Conservation (phyloP, 2,329 filamentous ascomycete genomes). For the Cladosporium sp. region DNA sequence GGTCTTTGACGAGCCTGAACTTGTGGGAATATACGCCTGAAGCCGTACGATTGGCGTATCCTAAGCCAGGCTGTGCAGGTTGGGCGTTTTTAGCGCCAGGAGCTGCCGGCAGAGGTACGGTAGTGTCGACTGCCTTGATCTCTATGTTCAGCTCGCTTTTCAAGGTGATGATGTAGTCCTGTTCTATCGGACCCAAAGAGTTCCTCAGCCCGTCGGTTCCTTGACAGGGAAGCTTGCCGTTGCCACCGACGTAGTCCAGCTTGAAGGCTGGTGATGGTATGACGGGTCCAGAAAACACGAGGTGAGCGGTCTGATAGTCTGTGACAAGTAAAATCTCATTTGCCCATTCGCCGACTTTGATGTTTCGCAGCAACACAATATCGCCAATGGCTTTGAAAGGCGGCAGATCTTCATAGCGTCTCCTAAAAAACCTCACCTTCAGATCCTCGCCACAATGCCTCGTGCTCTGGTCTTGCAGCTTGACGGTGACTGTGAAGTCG, state of each 20-base stretch:
- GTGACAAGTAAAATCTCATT: constrained; percentile 28
- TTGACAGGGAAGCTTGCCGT: constrained; percentile 21
- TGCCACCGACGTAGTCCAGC: constrained; percentile 30
- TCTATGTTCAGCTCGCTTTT: constrained; percentile 21
- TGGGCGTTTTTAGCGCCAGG: background rate
- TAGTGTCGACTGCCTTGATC: background rate
- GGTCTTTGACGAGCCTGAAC: constrained; percentile 43
- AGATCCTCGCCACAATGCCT: constrained; percentile 27
- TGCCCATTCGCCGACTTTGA: constrained; percentile 30
- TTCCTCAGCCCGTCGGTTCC: constrained; percentile 17
- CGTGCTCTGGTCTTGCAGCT: constrained; percentile 39
- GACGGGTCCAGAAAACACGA: constrained; percentile 29
- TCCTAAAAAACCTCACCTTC: constrained; percentile 61
- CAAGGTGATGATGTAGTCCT: constrained; percentile 38
- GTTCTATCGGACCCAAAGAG: constrained; percentile 29
- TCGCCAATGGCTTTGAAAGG: constrained; percentile 55
- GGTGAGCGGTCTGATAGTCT: constrained; percentile 25
- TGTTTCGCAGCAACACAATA: constrained; percentile 60
- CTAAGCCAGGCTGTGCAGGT: background rate
- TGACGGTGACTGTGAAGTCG: constrained; percentile 38
- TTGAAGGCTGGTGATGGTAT: constrained; percentile 32
- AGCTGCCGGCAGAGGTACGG: background rate
- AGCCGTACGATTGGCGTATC: background rate
- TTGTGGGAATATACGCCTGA: background rate
- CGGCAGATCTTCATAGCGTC: constrained; percentile 39